These are phyloP conservation scores for Cladosporium oxysporum DNA, from an alignment of 2,329 filamentous ascomycete genomes.

Conservation along the genomic window DNA sequence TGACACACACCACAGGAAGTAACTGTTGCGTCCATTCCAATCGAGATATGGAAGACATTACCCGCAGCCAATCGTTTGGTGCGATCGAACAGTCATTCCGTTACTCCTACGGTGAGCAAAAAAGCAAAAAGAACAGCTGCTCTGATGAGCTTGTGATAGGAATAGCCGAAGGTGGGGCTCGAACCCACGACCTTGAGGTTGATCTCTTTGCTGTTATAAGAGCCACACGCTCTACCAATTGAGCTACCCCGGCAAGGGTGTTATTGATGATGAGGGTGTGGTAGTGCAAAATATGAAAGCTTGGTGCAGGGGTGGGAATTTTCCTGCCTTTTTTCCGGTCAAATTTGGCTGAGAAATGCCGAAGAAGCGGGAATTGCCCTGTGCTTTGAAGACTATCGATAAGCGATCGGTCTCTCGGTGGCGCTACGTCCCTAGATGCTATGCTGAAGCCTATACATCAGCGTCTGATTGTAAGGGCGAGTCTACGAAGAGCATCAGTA, in stretches of 20 bases:
- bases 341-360: neutral
- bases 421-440: neutral
- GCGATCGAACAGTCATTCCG: too few relatives aligned
- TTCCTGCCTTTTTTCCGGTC: neutral
- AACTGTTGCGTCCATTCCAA: too few relatives aligned
- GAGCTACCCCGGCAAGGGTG: slow-evolving; percentile 48
- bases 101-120: too few relatives aligned
- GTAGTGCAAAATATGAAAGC: too few relatives aligned
- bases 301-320: neutral
- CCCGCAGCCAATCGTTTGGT: too few relatives aligned
- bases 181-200: slow-evolving; percentile 12
- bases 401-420: neutral
- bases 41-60: too few relatives aligned
- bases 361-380: neutral
- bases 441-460: neutral
- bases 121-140: slow-evolving; percentile 4
- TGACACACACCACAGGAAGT: too few relatives aligned
- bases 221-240: slow-evolving; percentile 57
- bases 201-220: slow-evolving; percentile 37
- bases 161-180: slow-evolving; percentile 12
- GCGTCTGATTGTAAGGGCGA: neutral
- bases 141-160: slow-evolving; percentile 5
- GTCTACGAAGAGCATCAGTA: neutral
- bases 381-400: neutral
- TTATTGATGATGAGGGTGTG: neutral